These are phyloP conservation scores for Bruguiera gymnorhiza DNA, from an alignment of 345 rosid genomes.

Conservation along the genomic window DNA sequence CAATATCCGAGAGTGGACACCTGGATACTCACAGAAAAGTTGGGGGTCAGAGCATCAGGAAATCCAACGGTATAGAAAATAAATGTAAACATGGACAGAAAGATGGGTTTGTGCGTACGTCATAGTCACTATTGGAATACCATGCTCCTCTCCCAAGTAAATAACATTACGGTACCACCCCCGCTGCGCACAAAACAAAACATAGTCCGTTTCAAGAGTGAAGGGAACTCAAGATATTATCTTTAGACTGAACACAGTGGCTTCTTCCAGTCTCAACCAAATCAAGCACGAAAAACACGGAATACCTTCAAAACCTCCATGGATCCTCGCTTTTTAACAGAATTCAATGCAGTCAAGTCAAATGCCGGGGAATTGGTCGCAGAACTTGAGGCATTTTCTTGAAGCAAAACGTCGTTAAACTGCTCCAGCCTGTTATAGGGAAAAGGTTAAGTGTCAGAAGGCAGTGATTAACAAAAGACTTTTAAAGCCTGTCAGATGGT, in stretches of 20 bases:
- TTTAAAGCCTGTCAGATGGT: background rate
- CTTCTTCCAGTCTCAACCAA: background rate
- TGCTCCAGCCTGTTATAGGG: slow-evolving; percentile 73
- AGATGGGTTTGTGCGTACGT: slow-evolving; percentile 43
- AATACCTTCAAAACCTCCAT: slow-evolving; percentile 56
- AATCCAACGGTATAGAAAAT: background rate
- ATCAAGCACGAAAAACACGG: background rate
- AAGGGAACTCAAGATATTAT: background rate
- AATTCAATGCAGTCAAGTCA: slow-evolving; percentile 46
- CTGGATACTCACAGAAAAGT: slow-evolving; percentile 33
- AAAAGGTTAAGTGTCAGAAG: background rate
- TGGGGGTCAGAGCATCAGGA: background rate
- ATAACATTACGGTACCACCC: slow-evolving; percentile 72
- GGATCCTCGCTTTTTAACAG: slow-evolving; percentile 40
- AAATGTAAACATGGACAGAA: background rate
- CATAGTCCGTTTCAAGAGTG: background rate
- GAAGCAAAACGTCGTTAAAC: slow-evolving; percentile 78
- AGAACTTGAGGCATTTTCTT: slow-evolving; percentile 54
- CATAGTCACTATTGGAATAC: slow-evolving; percentile 71
- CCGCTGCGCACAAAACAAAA: slow-evolving; percentile 37
- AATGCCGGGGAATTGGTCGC: slow-evolving; percentile 43
- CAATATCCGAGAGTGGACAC: slow-evolving; percentile 39
- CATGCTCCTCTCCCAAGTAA: slow-evolving; percentile 61
- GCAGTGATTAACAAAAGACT: background rate
- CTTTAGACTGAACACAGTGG: background rate